Evolutionary conservation across 139 green algal genomes (phyloP), one percentile per base, ranked within the genome.

Genomic region (Chlamydomonas asymmetrica): DNA sequence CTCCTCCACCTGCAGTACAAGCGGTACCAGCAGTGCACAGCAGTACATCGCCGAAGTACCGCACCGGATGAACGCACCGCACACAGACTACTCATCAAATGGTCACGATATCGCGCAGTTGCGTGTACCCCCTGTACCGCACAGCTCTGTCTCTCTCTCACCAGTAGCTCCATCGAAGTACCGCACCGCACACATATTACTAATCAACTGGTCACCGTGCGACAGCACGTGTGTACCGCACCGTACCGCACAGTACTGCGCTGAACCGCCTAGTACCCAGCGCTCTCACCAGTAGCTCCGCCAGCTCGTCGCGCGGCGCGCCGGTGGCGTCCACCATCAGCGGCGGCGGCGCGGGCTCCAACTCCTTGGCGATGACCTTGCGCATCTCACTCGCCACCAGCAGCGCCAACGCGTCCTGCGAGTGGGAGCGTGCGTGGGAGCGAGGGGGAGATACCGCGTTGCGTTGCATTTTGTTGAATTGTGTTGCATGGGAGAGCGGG

Each of bases 351-450:
- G 59, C 13, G 29, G 73, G 78, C 23, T n/a, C 34, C 49, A 86
- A 41, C 80, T 84, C 80, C 66, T 66, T 63, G n/a, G 45, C n/a
- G 27, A 87, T 62, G 22, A 81, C 61, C 79, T 93, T 94, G 52
- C 82, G 78, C 73, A 92, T 83, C 72, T 97, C 93, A 4, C 65
- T 65, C 1, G 93, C 93, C 45, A 97, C 93, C 37, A 92, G 84
- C 32, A 77, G 69, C 29, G 89, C 92, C 59, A 97, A 54, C 4
- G 88, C 93, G 49, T 97, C 93, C 81, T 97, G 88, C 9, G 10
- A 45, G 43, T 65, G 20, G 49, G 29, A 48, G 91, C 82, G 6
- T 52, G 63, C 75, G n/a, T 7, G 29, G 43, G 66, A 10, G 41
- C 8, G 29, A 10, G 16, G 39, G 43, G n/a, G n/a, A n/a, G n/a